Evolutionary conservation across 805 yeast species (phyloP), one percentile per base, ranked within the genome.

Genomic region (Teunomyces kruisii): DNA sequence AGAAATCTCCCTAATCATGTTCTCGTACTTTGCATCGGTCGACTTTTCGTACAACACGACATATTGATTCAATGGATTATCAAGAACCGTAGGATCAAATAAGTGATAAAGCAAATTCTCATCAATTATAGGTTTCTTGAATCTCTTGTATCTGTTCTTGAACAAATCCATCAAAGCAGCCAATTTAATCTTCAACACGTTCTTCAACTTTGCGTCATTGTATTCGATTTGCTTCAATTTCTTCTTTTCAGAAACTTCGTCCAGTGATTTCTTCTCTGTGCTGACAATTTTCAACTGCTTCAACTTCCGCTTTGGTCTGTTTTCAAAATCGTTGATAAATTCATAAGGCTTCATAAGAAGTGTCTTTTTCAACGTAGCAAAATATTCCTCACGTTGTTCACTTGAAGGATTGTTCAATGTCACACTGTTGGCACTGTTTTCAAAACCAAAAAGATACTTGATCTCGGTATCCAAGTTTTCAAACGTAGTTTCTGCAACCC

Each of bases 101-200:
- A 94, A 67, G 62, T 90, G 96, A 17, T 80, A 72, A 40, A 92
- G 69, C 10, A 76, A 71, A 13, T 76, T 69, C 50, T 90, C 97
- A 46, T 92, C 98, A 45, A 94, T 80, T 0, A 87, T 75, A 0
- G 99, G 98, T 57, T 91, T 94, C 56, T 84, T 85, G 71, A 94
- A 94, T 45, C 96, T 73, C 57, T 89, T 89, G 62, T 92, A 94
- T 39, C 97, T 75, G 46, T 73, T 81, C 61, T 91, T 90, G 71
- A 92, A 86, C 16, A 88, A 67, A 51, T 94, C 98, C 94, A 94
- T 87, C 32, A 94, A 68, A 0, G 88, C 91, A 5, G 96, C 84
- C 26, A 94, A 72, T 62, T 87, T 90, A 47, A 94, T 81, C 64
- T 92, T 94, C 46, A 94, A 68, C 12, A 87, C 75, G 61, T 92